These are phyloP conservation scores for Gossypium aridum DNA, from an alignment of 441 rosid genomes.

Conservation along the genomic window DNA sequence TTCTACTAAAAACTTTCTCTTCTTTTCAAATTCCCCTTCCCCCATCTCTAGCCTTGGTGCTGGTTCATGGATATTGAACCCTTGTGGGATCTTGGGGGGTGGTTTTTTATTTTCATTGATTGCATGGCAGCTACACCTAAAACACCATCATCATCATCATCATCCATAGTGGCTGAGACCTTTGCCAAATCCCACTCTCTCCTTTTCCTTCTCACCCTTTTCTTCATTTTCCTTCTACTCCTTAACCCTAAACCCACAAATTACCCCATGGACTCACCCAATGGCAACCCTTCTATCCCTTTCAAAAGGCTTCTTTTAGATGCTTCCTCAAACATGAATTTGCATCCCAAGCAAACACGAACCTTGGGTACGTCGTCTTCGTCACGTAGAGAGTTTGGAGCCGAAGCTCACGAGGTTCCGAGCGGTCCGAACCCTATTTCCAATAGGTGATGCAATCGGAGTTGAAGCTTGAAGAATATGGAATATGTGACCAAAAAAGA, in stretches of 20 bases:
- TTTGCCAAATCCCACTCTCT: conserved; percentile 28
- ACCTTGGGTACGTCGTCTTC: not conserved
- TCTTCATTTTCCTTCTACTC: conserved; percentile 41
- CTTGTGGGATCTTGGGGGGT: conserved; percentile 93
- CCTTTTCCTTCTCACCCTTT: conserved; percentile 32
- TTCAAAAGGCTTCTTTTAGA: conserved; percentile 49
- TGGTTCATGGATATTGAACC: conserved; percentile 99
- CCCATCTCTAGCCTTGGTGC: conserved; percentile 33
- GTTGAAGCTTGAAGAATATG: conserved; percentile 5
- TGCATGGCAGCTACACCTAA: conserved; percentile 74
- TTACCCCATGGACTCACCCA: conserved; percentile 20
- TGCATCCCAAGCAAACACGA: conserved; percentile 22
- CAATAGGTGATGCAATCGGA: conserved; percentile 29
- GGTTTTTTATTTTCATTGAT: conserved; percentile 46
- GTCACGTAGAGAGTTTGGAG: conserved; percentile 32
- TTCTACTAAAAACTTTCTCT: conserved; percentile 30
- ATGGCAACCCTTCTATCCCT: conserved; percentile 19
- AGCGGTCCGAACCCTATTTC: conserved; percentile 97
- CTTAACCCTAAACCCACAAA: conserved; percentile 21
- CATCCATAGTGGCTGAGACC: conserved; percentile 14
- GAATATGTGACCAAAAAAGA: not conserved
- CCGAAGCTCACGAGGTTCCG: conserved; percentile 77
- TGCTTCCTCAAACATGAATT: conserved; percentile 28
- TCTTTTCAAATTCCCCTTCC: not conserved
- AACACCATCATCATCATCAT: conserved; percentile 20